Base-by-base conservation (phyloP, 345 rosid genomes). In the Laguncularia racemosa region DNA sequence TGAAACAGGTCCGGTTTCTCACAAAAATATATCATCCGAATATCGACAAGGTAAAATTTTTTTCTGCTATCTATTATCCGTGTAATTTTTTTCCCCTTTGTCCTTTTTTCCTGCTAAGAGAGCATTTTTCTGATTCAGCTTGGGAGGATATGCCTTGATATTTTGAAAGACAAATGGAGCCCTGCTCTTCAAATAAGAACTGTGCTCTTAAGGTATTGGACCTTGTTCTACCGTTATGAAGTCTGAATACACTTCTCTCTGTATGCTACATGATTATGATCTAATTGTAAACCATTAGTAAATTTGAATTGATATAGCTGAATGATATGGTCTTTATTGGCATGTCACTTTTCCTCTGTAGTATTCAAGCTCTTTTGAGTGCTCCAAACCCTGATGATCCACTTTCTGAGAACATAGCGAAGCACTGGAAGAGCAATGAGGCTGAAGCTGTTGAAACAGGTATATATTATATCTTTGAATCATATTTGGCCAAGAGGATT, bases 311-410 rank as follows among this genome's bases (percentile, higher is more conserved):
- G 23, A 48, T 14, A 6, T 43, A 16, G 12, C 18, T 17, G 47
- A 53, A 17, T 18, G 44, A 38, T 48, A n/a, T 23, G 60, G 57
- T 53, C 21, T 38, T 21, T 12, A 1, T 33, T 33, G 40, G 10
- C 40, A 33, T 33, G 9, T 33, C 40, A 33, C 11, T 1, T 33
- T 14, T 40, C 53, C 50, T 53, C 15, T 56, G 49, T 38, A 82
- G 99, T 72, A 93, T 93, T 71, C 99, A 93, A 81, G 99, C 99
- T 20, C 92, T 93, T 58, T 73, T 89, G 52, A 93, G 99, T 64
- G 99, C 99, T 48, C 99, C 99, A 16, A 93, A 93, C 74, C 99
- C 99, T 0, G 99, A 93, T 64, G 97, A 93, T 75, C 99, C 99
- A 0, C 88, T 93, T 11, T 93, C 99, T 1, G 99, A 93, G 84